Base-by-base conservation (phyloP, 179 eudicot genomes). In the Carnegiea gigantea region DNA sequence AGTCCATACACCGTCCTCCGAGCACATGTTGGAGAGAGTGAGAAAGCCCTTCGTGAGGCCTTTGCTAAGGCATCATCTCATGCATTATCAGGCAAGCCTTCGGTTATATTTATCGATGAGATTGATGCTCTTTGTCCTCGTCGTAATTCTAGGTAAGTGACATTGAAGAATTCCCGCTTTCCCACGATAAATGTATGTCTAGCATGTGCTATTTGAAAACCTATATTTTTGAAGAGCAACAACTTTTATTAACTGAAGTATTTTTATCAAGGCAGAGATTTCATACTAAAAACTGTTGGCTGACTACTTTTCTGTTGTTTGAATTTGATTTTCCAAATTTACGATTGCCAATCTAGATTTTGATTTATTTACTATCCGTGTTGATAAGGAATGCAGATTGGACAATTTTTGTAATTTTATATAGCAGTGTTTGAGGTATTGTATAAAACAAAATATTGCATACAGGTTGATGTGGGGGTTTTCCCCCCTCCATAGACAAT, bases 121-220 rank as follows among this genome's bases (percentile, higher is more conserved):
- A 96, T 96, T 68, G 99, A 96, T 89, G 95, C 91, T 43, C 90
- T 96, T 40, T 94, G 98, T 86, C 97, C 97, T 79, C 98, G 93
- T 65, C 93, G 97, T 73, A 88, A 89, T 84, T 90, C 93, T 48
- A 92, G 97, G 98, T 92, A 85, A 17, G 68, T 79, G 82, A 57
- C 60, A 51, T 76, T 67, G 57, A 57, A 51, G 11, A 67, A 67
- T 26, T 12, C 70, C 23, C 46, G 4, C 73, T 46, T 18, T 2
- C 21, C 43, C 38, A 17, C 9, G 44, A 40, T 40, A 40, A 40
- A 40, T 40, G 44, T 28, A 49, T 23, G 30, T 46, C 33, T 15
- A 38, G 15, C 26, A 51, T 75, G 76, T 68, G 12, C 30, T 20
- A 57, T 24, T 11, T 83, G 30, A 38, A 48, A 73, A 64, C 9